Base-by-base conservation (phyloP, 2,329 filamentous ascomycete genomes). In the Aspergillus piperis region DNA sequence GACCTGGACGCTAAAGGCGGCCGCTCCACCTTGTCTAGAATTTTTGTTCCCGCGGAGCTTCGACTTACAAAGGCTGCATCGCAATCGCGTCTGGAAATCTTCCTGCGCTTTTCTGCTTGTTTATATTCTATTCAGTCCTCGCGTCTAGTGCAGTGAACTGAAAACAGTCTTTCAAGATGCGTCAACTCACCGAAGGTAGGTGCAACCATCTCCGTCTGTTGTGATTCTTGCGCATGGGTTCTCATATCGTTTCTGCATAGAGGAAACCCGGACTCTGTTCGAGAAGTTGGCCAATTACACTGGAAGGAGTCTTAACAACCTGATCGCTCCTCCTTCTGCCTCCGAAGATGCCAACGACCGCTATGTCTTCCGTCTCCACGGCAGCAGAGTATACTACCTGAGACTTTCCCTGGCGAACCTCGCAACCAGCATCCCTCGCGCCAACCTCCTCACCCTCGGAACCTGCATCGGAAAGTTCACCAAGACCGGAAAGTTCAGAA, bases 211-310 rank as follows among this genome's bases (percentile, higher is more conserved):
- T 19, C 21, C 15, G 15, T 13, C 21, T 19, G 13, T 27, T n/a
- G 3, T 36, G 32, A 36, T 36, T 36, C n/a, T 21, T 4, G 51
- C 36, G 32, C 51, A 38, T 25, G 11, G 11, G 3, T 39, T 13
- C n/a, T 36, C 8, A 42, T 30, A 23, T 21, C 27, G 15, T 5
- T 41, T 8, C 6, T 21, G 17, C 5, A 1, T 23, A 55, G 54
- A 75, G 57, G 81, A 83, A 65, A 81, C 79, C 8, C 74, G 90
- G 75, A 90, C 90, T 1, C 87, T 97, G 70, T 96, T 97, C 78
- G 86, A 89, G 69, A 96, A 98, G 82, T 87, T 99, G 42, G 95
- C 95, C 60, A 91, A 92, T 77, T 99, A 98, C 82, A 95, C 91
- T 23, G 92, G 93, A 67, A 86, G 86, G 70, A 93, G 90, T 17